Evolutionary conservation across 306 rosid genomes (phyloP).

Genomic region (Rosa rugosa): DNA sequence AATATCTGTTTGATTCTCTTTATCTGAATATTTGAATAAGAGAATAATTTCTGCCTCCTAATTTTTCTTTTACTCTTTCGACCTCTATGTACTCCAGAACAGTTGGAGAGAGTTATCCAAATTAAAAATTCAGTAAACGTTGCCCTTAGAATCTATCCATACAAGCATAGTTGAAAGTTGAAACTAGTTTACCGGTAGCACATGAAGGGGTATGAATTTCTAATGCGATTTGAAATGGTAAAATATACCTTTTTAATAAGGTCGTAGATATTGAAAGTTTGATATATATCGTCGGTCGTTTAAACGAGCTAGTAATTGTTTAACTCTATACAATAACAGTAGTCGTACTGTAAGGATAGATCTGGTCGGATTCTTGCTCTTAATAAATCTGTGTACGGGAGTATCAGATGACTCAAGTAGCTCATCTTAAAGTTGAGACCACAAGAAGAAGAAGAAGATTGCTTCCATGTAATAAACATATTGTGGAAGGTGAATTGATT

Average conservation of each 20-base stretch:
- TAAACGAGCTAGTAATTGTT: too few species aligned
- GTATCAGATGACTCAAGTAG: not conserved
- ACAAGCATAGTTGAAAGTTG: not conserved
- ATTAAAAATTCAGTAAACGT: not conserved
- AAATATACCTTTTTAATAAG: not conserved
- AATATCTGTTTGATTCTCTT: too few species aligned
- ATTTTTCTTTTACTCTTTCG: too few species aligned
- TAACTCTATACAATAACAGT: too few species aligned
- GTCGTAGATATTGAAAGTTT: too few species aligned
- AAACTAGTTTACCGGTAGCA: not conserved
- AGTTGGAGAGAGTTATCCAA: not conserved
- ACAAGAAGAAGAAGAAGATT: not conserved
- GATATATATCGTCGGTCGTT: not conserved
- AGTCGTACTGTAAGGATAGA: too few species aligned
- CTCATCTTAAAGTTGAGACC: not conserved
- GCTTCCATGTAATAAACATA: too few species aligned
- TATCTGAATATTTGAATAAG: too few species aligned
- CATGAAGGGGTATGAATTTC: not conserved
- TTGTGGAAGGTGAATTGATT: not conserved
- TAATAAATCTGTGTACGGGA: too few species aligned
- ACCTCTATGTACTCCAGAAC: too few species aligned
- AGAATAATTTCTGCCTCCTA: not conserved
- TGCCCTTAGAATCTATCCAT: not conserved
- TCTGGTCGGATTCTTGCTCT: too few species aligned
- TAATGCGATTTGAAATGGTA: not conserved